These are phyloP conservation scores for Euphorbia pulcherrima DNA, from an alignment of 345 rosid species.

Conservation along the genomic window DNA sequence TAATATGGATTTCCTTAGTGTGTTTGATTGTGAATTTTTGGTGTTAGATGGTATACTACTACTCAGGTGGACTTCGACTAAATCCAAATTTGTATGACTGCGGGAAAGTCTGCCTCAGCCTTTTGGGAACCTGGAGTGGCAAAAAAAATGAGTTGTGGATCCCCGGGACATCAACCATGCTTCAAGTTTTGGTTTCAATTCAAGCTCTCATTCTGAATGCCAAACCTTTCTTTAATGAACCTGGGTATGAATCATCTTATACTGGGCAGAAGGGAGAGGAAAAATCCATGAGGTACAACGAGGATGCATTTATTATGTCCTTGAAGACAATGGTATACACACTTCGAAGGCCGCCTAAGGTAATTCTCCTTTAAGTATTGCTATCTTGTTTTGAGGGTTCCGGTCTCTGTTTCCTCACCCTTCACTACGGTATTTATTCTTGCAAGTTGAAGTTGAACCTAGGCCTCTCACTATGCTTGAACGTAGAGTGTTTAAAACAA, in stretches of 20 bases:
- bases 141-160: slow-evolving; percentile 46
- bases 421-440: not conserved
- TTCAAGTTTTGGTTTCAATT: slow-evolving; percentile 59
- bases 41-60: slow-evolving; percentile 49
- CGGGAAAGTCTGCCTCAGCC: slow-evolving; percentile 66
- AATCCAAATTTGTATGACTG: slow-evolving; percentile 57
- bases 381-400: not conserved
- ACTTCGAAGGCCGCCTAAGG: slow-evolving; percentile 51
- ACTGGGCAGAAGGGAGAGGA: slow-evolving; percentile 32
- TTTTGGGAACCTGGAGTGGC: slow-evolving; percentile 63
- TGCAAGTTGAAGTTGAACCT: not conserved
- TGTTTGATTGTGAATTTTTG: slow-evolving; percentile 14
- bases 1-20: not conserved
- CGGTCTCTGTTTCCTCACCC: not conserved
- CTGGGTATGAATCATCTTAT: slow-evolving; percentile 40
- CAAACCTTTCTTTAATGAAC: slow-evolving; percentile 56
- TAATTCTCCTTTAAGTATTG: slow-evolving; percentile 10
- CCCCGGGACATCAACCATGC: slow-evolving; percentile 52
- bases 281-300: slow-evolving; percentile 38
- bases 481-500: not conserved
- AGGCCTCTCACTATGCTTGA: not conserved
- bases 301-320: slow-evolving; percentile 39
- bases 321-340: slow-evolving; percentile 60
- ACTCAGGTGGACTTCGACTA: slow-evolving; percentile 57
- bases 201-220: slow-evolving; percentile 53